These are phyloP conservation scores for Nicotiana paniculata DNA, from an alignment of 257 asterid species.

Conservation along the genomic window DNA sequence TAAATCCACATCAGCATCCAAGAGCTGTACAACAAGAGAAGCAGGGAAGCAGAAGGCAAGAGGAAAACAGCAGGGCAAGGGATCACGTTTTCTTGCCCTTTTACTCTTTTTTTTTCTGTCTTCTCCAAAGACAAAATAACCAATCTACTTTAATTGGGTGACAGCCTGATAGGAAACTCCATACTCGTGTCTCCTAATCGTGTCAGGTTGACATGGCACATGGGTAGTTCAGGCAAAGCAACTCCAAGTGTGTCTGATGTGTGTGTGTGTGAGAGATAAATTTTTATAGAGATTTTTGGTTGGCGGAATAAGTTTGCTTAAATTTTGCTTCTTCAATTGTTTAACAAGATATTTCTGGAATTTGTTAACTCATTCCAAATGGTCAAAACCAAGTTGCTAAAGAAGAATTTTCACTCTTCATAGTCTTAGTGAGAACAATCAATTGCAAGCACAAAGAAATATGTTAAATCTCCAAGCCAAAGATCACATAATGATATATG, in stretches of 20 bases:
- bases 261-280: background rate
- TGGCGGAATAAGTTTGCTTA: too few relatives aligned
- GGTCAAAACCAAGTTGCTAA: background rate
- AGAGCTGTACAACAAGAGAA: background rate
- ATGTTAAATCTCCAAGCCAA: too few relatives aligned
- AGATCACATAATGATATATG: too few relatives aligned
- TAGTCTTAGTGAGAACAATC: too few relatives aligned
- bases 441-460: too few relatives aligned
- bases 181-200: background rate
- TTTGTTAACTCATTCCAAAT: background rate
- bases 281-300: too few relatives aligned
- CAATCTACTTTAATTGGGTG: background rate
- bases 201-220: background rate
- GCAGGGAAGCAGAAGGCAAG: background rate
- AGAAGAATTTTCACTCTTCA: too few relatives aligned
- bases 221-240: background rate
- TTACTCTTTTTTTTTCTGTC: background rate
- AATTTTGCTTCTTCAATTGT: background rate
- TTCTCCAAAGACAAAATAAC: background rate
- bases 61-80: background rate
- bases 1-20: background rate
- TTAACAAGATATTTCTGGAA: background rate
- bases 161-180: background rate
- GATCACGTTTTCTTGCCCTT: background rate
- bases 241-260: background rate